Percentiles rank a stretch among this genome's conserved stretches.
Evolutionary conservation across 306 rosid species (phyloP).

Genomic region (Vigna reflexopilosa): DNA sequence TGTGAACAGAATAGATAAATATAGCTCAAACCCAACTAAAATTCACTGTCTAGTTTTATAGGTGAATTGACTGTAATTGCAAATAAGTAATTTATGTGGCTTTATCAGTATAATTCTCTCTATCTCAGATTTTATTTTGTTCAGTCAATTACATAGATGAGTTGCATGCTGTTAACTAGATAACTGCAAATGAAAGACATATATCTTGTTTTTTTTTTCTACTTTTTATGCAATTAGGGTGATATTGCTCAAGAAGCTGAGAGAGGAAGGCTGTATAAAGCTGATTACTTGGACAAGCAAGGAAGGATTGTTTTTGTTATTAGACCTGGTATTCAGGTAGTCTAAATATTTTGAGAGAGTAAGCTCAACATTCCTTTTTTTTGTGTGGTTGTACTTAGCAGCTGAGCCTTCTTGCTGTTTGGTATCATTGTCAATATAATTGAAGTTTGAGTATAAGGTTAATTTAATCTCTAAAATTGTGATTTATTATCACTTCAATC

Average conservation of each 20-base stretch:
- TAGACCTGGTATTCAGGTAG: constrained; percentile 78
- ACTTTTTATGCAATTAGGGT: constrained; percentile 46
- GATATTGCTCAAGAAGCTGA: constrained; percentile 63
- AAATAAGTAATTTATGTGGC: background rate
- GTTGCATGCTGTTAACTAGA: constrained; percentile 3
- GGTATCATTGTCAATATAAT: constrained; percentile 2
- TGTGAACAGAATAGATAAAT: background rate
- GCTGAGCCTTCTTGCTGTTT: no score
- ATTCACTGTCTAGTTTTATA: background rate
- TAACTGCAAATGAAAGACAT: constrained; percentile 21
- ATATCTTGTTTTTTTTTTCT: background rate
- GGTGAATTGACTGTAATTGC: constrained; percentile 1
- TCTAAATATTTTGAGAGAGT: constrained; percentile 21
- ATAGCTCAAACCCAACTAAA: constrained; percentile 18
- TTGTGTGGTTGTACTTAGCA: background rate
- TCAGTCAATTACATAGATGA: constrained; percentile 14
- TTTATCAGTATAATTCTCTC: constrained; percentile 5
- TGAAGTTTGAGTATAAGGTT: background rate
- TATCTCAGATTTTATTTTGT: background rate
- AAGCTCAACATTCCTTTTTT: background rate
- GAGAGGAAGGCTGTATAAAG: constrained; percentile 66
- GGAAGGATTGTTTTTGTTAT: constrained; percentile 79
- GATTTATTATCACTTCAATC: background rate
- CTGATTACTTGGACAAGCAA: constrained; percentile 68
- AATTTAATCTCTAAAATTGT: background rate